Conservation (phyloP, 495 filamentous ascomycete species). For the Bacidia rubella region DNA sequence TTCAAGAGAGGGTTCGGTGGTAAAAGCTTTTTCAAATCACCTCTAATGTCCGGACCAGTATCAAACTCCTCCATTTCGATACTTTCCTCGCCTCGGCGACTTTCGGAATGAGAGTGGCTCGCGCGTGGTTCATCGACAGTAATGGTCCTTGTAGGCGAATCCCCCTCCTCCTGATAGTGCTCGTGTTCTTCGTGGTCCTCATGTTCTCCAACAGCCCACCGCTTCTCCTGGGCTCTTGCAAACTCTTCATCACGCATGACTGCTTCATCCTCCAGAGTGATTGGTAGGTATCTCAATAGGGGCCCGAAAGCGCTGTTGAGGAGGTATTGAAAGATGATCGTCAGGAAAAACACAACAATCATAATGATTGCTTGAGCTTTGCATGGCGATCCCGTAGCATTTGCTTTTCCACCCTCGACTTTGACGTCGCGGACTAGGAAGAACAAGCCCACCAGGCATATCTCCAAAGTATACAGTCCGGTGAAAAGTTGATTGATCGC, state of each 20-base stretch:
- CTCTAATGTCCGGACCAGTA: slow-evolving; percentile 16
- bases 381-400: slow-evolving; percentile 43
- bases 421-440: slow-evolving; percentile 57
- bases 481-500: slow-evolving; percentile 96
- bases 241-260: slow-evolving; percentile 82
- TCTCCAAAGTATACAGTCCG: slow-evolving; percentile 88
- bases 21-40: slow-evolving; percentile 11
- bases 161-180: neutral
- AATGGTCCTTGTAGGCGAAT: slow-evolving; percentile 20
- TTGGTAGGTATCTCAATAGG: slow-evolving; percentile 77
- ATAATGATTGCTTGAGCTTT: slow-evolving; percentile 80
- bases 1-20: slow-evolving; percentile 10
- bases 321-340: slow-evolving; percentile 65
- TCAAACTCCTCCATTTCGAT: slow-evolving; percentile 50
- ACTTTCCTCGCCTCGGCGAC: slow-evolving; percentile 30
- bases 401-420: slow-evolving; percentile 15
- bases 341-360: slow-evolving; percentile 59
- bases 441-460: slow-evolving; percentile 83
- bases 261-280: slow-evolving; percentile 91
- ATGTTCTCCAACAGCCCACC: slow-evolving; percentile 35
- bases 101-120: slow-evolving; percentile 22
- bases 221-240: slow-evolving; percentile 55
- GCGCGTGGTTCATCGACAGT: slow-evolving; percentile 31
- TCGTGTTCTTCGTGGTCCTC: slow-evolving; percentile 33
- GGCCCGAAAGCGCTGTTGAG: slow-evolving; percentile 79